Percentiles rank a stretch among this genome's conserved stretches.
These are phyloP conservation scores for Pseudoturritis turrita DNA, from an alignment of 345 rosid species.

Conservation along the genomic window DNA sequence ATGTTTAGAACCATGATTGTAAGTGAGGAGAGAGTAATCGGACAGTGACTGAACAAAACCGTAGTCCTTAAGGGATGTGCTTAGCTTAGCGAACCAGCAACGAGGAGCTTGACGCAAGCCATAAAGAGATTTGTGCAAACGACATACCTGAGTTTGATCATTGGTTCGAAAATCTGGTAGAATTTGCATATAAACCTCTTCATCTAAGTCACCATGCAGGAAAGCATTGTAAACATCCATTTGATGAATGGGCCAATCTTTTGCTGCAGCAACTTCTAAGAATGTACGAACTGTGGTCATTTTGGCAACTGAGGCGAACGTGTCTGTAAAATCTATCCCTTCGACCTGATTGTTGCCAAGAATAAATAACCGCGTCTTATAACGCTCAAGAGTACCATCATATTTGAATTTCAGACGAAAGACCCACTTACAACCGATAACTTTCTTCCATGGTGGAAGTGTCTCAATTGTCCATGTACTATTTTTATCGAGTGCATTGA, in stretches of 20 bases:
- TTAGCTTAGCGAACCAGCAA: background rate
- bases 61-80: fast-evolving
- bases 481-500: fast-evolving
- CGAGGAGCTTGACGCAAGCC: background rate
- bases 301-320: background rate
- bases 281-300: background rate
- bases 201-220: background rate
- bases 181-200: background rate
- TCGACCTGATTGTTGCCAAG: background rate
- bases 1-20: background rate
- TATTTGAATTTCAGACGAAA: background rate
- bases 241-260: background rate
- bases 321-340: background rate
- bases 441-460: background rate
- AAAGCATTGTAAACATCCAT: background rate
- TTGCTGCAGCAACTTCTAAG: fast-evolving
- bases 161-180: background rate
- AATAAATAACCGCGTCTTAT: background rate
- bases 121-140: background rate
- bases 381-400: background rate
- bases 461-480: background rate
- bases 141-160: background rate
- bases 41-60: background rate
- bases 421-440: background rate
- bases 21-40: background rate